Percentiles rank a stretch among this genome's conserved stretches.
Conservation (phyloP, 768 basidiomycete species). For the Podaxis rugospora region DNA sequence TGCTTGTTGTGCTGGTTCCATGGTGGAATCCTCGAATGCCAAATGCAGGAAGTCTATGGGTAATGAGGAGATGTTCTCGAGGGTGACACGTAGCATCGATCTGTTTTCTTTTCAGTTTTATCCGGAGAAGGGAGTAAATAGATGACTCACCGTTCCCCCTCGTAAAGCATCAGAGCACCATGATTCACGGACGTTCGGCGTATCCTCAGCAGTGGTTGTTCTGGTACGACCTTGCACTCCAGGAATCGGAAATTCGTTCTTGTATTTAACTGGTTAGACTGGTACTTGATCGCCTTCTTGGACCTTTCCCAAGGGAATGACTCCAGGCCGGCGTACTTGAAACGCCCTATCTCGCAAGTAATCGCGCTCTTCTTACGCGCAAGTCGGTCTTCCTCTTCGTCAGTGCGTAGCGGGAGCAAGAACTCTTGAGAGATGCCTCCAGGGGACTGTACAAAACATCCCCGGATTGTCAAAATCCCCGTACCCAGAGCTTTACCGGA, state of each 20-base stretch:
- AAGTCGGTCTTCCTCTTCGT: conserved; percentile 63
- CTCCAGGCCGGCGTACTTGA: conserved; percentile 72
- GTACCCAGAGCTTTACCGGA: conserved; percentile 59
- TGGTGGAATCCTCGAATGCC: conserved; percentile 88
- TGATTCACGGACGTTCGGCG: conserved; percentile 87
- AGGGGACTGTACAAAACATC: conserved; percentile 73
- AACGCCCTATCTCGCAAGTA: conserved; percentile 62
- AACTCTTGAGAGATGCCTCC: conserved; percentile 72
- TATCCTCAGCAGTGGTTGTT: conserved; percentile 85
- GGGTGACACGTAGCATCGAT: conserved; percentile 75
- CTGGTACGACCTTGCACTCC: conserved; percentile 79
- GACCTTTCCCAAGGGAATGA: conserved; percentile 58
- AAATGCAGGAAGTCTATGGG: conserved; percentile 84
- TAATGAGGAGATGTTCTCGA: conserved; percentile 85
- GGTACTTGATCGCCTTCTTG: conserved; percentile 41
- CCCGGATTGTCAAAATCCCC: conserved; percentile 70
- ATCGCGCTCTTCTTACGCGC: conserved; percentile 54
- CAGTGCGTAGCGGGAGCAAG: conserved; percentile 66
- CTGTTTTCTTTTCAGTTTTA: conserved; percentile 33
- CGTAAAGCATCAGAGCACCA: conserved; percentile 91
- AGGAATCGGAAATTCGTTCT: conserved; percentile 47
- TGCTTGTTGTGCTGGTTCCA: conserved; percentile 67
- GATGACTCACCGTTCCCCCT: conserved; percentile 78
- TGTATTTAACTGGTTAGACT: conserved; percentile 19
- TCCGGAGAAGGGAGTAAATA: conserved; percentile 4